Conservation (phyloP, 768 basidiomycete species). For the Psilocybe cyanescens region DNA sequence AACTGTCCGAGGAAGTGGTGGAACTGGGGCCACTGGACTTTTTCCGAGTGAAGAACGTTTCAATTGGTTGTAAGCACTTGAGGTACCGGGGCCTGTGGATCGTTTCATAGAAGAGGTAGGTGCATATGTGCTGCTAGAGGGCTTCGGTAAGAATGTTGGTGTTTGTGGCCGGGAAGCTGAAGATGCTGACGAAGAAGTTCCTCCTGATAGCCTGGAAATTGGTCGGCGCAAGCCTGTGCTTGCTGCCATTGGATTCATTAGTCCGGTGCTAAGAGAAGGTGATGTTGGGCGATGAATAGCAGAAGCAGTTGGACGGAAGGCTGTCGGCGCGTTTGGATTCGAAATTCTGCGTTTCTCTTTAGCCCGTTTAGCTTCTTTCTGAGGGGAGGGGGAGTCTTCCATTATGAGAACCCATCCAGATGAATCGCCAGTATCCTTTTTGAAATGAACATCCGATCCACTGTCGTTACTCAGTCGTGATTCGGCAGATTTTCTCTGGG, state of each 20-base stretch:
- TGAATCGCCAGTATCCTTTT: conserved; percentile 58
- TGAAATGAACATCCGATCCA: conserved; percentile 46
- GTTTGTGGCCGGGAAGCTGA: conserved; percentile 74
- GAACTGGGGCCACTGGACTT: conserved; percentile 36
- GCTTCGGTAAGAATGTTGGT: conserved; percentile 78
- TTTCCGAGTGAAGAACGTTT: conserved; percentile 69
- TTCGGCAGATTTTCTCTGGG: conserved; percentile 45
- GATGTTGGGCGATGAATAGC: conserved; percentile 40
- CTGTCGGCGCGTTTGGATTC: conserved; percentile 60
- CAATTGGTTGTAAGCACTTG: conserved; percentile 41
- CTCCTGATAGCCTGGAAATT: conserved; percentile 73
- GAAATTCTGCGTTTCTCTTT: conserved; percentile 56
- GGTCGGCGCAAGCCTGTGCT: conserved; percentile 61
- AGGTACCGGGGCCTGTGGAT: conserved; percentile 54
- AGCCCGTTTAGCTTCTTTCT: conserved; percentile 51
- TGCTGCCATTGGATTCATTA: conserved; percentile 32
- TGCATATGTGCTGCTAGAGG: conserved; percentile 53
- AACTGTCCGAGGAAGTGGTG: conserved; percentile 29
- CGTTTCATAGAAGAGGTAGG: conserved; percentile 57
- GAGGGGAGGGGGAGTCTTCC: conserved; percentile 82
- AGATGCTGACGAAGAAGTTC: conserved; percentile 67
- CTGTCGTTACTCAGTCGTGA: conserved; percentile 51
- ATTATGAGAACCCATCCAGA: conserved; percentile 90
- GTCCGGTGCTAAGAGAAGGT: conserved; percentile 27
- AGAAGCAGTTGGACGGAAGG: conserved; percentile 44